Conservation (phyloP, 257 asterid species). For the Solanum chiquidenum region DNA sequence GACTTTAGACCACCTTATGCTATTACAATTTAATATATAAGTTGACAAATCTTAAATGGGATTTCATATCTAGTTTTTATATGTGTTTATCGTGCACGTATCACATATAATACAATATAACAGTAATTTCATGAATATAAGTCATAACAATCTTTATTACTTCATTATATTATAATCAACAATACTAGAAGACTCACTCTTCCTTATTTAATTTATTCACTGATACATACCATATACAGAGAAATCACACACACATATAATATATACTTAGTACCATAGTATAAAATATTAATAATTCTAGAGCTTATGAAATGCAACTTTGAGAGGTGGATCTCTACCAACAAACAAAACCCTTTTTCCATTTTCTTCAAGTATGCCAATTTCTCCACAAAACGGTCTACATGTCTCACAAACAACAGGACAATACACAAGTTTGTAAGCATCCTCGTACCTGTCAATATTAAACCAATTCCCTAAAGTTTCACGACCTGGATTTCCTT, state of each 20-base stretch:
- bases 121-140: neutral
- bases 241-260: neutral
- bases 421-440: conserved; percentile 4
- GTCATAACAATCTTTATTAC: neutral
- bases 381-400: neutral
- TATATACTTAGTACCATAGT: neutral
- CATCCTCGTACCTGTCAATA: neutral
- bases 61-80: neutral
- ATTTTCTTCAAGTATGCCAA: neutral
- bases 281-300: neutral
- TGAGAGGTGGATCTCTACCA: neutral
- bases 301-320: neutral
- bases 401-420: neutral
- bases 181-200: neutral
- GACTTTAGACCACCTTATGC: neutral
- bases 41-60: neutral
- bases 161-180: neutral
- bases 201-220: neutral
- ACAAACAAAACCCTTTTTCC: neutral
- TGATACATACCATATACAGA: neutral
- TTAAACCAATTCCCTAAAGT: neutral
- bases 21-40: neutral
- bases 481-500: neutral
- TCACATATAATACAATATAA: neutral
- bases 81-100: neutral